Base-by-base conservation (phyloP, 1,284 basidiomycete species). In the Irpex lacteus region DNA sequence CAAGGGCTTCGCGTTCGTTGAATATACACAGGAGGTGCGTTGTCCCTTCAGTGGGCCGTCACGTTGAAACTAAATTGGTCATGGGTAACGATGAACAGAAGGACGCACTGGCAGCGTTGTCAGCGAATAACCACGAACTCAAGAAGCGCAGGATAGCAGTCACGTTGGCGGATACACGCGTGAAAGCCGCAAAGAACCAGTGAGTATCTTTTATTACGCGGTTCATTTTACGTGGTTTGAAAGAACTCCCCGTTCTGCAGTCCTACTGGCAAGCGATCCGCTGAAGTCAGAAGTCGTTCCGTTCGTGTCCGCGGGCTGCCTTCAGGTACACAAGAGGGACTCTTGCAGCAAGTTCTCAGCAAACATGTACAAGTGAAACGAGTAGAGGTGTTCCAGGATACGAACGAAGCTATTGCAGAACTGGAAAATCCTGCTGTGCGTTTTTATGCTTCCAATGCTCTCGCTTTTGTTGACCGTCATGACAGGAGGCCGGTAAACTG, bases 1-100 rank as follows among this genome's bases (percentile, higher is more conserved):
- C 49, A 94, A 90, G 74, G 97, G 98, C 0, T 95, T 95, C 73
- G 97, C 95, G 0, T 99, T 98, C 71, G 83, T 99, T 19, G 96
- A 98, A 72, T 98, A 94, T 74, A 88, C 91, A 66, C 82, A 87
- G 37, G 89, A 91, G 80, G 95, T 94, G 67, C 61, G 83, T 70
- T 7, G 32, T 34, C 32, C 32, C 32, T 34, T 6, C 32, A 34
- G 32, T 6, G 32, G 32, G 5, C 1, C 4, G 5, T 34, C 32
- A 34, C 32, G 32, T 6, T 34, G 32, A 34, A 34, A 34, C 32
- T 34, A 5, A 34, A 6, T 34, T 34, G 3, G 32, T 6, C 32
- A 34, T 34, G 32, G 32, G 32, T 53, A 18, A 52, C 37, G 37
- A 36, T 66, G 53, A 67, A 15, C 69, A 96, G 92, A 81, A 82